Conservation (phyloP, 805 yeast species). For the Kodamaea kaohsiungensis region DNA sequence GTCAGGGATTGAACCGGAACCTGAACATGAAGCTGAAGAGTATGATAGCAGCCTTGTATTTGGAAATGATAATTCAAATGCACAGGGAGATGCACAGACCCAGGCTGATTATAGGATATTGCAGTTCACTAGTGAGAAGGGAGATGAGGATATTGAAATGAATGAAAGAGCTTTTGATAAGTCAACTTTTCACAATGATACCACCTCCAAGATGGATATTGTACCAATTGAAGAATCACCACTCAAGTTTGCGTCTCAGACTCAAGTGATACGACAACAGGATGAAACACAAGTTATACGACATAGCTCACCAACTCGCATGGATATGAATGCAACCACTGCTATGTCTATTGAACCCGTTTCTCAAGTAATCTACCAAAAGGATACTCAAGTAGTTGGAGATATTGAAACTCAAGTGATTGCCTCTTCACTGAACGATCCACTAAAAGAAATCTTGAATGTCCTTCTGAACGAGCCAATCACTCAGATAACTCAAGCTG, state of each 20-base stretch:
- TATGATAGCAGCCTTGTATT: slow-evolving; percentile 33
- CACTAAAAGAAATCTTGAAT: background rate
- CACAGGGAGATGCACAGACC: background rate
- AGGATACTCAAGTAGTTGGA: background rate
- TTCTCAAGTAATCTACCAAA: slow-evolving; percentile 3
- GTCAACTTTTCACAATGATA: background rate
- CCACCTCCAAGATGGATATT: background rate
- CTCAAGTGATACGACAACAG: slow-evolving; percentile 6
- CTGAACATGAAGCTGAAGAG: slow-evolving; percentile 7
- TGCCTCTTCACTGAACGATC: background rate
- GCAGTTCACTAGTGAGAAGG: background rate
- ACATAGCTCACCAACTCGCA: background rate
- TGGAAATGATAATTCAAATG: slow-evolving; percentile 18
- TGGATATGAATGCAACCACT: background rate
- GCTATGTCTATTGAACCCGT: slow-evolving; percentile 7
- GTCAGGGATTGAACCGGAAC: background rate
- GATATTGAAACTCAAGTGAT: background rate
- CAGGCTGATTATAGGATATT: background rate
- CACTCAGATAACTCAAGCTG: background rate
- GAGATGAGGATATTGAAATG: background rate
- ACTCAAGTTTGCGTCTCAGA: background rate
- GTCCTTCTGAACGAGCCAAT: background rate
- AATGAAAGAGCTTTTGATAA: background rate
- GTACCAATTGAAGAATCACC: background rate
- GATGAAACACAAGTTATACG: background rate